These are phyloP conservation scores for Hyaloscypha hepaticicola DNA, from an alignment of 495 filamentous ascomycete species.

Conservation along the genomic window DNA sequence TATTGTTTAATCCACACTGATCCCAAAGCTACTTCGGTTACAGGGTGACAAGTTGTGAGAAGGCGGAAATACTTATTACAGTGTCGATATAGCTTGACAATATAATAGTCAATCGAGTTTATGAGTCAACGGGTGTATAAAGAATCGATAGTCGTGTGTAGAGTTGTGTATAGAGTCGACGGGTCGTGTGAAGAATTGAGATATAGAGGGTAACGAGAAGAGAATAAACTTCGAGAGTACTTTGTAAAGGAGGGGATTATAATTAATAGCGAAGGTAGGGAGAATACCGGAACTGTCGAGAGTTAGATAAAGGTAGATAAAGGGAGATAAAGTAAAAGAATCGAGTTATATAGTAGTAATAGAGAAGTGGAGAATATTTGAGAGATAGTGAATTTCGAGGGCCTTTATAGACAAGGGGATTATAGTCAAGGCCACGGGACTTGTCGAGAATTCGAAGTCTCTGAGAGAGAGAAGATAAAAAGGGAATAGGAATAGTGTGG, in stretches of 20 bases:
- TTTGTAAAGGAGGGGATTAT: slow-evolving; percentile 14
- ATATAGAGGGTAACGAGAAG: slow-evolving; percentile 7
- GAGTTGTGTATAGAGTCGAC: slow-evolving; percentile 10
- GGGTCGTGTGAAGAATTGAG: slow-evolving; percentile 1
- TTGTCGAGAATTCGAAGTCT: slow-evolving; percentile 15
- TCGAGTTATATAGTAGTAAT: slow-evolving; percentile 10
- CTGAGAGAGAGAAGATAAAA: slow-evolving; percentile 8
- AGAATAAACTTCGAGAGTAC: slow-evolving; percentile 18
- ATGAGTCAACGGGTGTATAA: slow-evolving; percentile 1
- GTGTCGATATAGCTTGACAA: slow-evolving; percentile 3
- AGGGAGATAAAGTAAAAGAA: slow-evolving; percentile 7
- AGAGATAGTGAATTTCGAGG: slow-evolving; percentile 14
- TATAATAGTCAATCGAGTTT: slow-evolving; percentile 12
- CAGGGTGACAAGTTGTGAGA: slow-evolving; percentile 20
- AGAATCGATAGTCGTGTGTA: slow-evolving; percentile 16
- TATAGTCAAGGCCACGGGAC: slow-evolving; percentile 16
- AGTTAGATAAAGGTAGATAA: slow-evolving; percentile 6
- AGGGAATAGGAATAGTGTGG: slow-evolving; percentile 14
- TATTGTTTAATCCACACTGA: too few relatives aligned
- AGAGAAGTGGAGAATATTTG: slow-evolving; percentile 10
- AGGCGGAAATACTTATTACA: slow-evolving; percentile 17
- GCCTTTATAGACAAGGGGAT: slow-evolving; percentile 1
- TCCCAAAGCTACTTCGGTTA: slow-evolving; percentile 3
- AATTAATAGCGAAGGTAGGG: slow-evolving; percentile 6
- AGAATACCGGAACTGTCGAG: slow-evolving; percentile 16